Conservation (phyloP, 148 eudicot species). For the Arbutus unedo region DNA sequence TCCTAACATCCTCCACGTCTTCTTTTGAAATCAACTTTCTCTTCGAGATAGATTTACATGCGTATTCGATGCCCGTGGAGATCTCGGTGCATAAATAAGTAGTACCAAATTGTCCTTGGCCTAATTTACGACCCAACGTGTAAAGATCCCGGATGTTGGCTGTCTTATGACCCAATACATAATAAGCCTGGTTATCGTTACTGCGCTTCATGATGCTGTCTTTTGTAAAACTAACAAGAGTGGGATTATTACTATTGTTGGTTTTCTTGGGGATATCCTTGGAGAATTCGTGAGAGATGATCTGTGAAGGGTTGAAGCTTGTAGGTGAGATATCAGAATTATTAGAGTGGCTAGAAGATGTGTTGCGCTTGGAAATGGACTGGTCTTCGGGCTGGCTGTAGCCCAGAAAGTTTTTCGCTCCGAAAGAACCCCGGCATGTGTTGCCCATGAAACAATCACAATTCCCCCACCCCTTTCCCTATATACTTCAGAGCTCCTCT, state of each 20-base stretch:
- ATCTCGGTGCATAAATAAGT: constrained; percentile 83
- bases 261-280: constrained; percentile 35
- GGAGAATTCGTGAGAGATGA: constrained; percentile 52
- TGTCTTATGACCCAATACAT: constrained; percentile 83
- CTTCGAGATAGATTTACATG: constrained; percentile 95
- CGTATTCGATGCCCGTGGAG: constrained; percentile 60
- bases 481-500: constrained; percentile 24
- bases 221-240: constrained; percentile 29
- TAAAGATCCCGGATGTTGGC: constrained; percentile 80
- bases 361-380: constrained; percentile 33
- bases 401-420: constrained; percentile 55
- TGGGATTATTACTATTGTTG: constrained; percentile 13
- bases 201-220: constrained; percentile 45
- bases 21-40: constrained; percentile 91
- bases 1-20: constrained; percentile 95
- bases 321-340: constrained; percentile 48
- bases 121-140: constrained; percentile 77
- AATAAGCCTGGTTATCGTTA: constrained; percentile 51
- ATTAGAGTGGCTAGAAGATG: constrained; percentile 31
- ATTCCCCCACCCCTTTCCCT: constrained; percentile 20
- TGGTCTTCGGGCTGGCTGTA: constrained; percentile 57
- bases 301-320: constrained; percentile 47
- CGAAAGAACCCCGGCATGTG: constrained; percentile 88
- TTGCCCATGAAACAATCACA: constrained; percentile 81
- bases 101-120: constrained; percentile 97